Percentiles rank a stretch among this genome's conserved stretches.
Evolutionary conservation across 108 stramenopile species (phyloP).

Genomic region (Mediolabrus comicus): DNA sequence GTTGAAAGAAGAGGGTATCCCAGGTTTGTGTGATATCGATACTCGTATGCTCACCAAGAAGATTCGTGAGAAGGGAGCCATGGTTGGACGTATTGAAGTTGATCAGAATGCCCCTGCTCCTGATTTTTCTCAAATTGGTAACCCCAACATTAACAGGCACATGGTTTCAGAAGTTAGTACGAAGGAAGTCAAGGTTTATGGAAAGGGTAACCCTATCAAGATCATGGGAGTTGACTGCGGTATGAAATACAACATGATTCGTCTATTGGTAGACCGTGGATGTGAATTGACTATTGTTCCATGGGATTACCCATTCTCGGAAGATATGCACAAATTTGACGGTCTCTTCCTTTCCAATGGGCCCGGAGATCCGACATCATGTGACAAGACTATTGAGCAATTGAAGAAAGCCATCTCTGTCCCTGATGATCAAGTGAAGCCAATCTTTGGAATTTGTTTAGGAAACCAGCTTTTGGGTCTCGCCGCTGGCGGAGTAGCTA

Average conservation of each 20-base stretch:
- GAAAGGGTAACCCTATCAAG: conserved; percentile 88
- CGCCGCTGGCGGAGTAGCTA: conserved; percentile 90
- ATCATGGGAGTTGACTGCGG: conserved; percentile 96
- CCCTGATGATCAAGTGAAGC: conserved; percentile 85
- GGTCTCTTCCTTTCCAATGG: conserved; percentile 98
- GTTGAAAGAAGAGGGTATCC: conserved; percentile 95
- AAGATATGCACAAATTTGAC: conserved; percentile 85
- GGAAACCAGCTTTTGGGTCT: conserved; percentile 97
- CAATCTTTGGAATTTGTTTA: conserved; percentile 98
- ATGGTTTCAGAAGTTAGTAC: conserved; percentile 93
- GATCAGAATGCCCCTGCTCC: conserved; percentile 56
- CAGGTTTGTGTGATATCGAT: conserved; percentile 93
- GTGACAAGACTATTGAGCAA: conserved; percentile 79
- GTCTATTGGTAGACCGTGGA: conserved; percentile 87
- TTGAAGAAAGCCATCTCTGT: conserved; percentile 71
- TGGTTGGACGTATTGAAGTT: conserved; percentile 92
- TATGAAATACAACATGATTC: conserved; percentile 99
- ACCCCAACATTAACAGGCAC: conserved; percentile 85
- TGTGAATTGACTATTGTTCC: conserved; percentile 97
- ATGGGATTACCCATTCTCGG: conserved; percentile 89
- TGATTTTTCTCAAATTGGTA: conserved; percentile 58
- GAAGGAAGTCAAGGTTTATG: conserved; percentile 81
- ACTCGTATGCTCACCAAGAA: conserved; percentile 97
- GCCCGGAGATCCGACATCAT: conserved; percentile 96
- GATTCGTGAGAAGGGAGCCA: conserved; percentile 92